Evolutionary conservation across 208 protist species (phyloP), one percentile per base, ranked within the genome.

Genomic region (Acanthamoeba lenticulata): DNA sequence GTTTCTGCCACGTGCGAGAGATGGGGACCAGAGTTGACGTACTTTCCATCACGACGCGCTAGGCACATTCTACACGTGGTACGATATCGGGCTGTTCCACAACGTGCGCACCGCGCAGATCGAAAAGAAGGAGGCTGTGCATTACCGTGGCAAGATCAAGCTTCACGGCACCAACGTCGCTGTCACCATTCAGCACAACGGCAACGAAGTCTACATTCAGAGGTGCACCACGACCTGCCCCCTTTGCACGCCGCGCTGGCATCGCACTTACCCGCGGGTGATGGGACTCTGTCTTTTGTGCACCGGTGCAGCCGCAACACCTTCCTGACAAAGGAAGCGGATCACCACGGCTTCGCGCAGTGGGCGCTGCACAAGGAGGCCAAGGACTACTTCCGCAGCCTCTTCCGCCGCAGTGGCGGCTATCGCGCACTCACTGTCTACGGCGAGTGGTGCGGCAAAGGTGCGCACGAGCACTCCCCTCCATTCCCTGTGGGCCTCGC

Each of bases 161-260:
- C 85, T 90, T 24, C 85, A 90, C 85, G 85, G 85, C 85, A 90
- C 85, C 85, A 90, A 90, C 55, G 85, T 62, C 34, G 85, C 85
- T 52, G 57, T 90, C 55, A 69, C 55, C 85, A n/a, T 90, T 60
- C 85, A 90, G 27, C 36, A 90, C 85, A 90, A 69, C 55, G 85
- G 85, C 38, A 90, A 69, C 85, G 85, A 90, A 49, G 36, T 90
- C 85, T 90, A 72, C 57, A 47, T 90, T n/a, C 85, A 90, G 55
- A 90, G 77, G 77, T 86, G 21, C n/a, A 29, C n/a, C 27, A 21
- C n/a, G n/a, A n/a, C n/a, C n/a, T n/a, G n/a, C n/a, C n/a, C n/a
- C n/a, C n/a, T n/a, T n/a, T n/a, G n/a, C n/a, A n/a, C n/a, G n/a
- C n/a, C n/a, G n/a, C n/a, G n/a, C n/a, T n/a, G n/a, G n/a, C n/a